Percentiles rank a stretch among this genome's conserved stretches.
Conservation (phyloP, 768 basidiomycete genomes). For the Chalciporus piperatus region DNA sequence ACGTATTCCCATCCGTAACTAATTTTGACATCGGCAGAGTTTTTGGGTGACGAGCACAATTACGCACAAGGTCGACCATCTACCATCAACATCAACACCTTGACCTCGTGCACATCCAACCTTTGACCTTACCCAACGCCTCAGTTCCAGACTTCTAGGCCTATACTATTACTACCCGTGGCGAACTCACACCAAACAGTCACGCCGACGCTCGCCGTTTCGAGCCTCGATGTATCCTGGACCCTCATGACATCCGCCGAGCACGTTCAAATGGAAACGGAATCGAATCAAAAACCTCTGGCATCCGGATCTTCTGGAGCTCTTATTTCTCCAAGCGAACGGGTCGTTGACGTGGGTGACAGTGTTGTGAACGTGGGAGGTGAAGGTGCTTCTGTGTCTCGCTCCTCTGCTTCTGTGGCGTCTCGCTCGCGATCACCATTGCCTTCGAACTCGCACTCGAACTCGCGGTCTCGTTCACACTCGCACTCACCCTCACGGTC, state of each 20-base stretch:
- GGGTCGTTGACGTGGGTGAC: background rate
- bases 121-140: background rate
- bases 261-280: slow-evolving; percentile 19
- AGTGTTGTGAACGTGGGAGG: background rate
- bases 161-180: background rate
- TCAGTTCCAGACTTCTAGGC: background rate
- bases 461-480: background rate
- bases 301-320: background rate
- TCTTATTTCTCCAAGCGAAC: background rate
- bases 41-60: background rate
- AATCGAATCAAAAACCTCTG: background rate
- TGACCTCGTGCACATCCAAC: background rate
- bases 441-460: background rate
- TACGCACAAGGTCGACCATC: background rate
- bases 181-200: background rate
- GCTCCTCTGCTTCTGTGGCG: background rate
- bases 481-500: slow-evolving; percentile 13
- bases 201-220: background rate
- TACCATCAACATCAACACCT: background rate
- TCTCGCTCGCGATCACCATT: background rate
- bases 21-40: background rate
- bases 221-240: slow-evolving; percentile 15
- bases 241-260: slow-evolving; percentile 28
- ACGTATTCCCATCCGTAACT: background rate
- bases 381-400: background rate